Evolutionary conservation across 148 eudicot species (phyloP).

Genomic region (Pharnaceum exiguum): DNA sequence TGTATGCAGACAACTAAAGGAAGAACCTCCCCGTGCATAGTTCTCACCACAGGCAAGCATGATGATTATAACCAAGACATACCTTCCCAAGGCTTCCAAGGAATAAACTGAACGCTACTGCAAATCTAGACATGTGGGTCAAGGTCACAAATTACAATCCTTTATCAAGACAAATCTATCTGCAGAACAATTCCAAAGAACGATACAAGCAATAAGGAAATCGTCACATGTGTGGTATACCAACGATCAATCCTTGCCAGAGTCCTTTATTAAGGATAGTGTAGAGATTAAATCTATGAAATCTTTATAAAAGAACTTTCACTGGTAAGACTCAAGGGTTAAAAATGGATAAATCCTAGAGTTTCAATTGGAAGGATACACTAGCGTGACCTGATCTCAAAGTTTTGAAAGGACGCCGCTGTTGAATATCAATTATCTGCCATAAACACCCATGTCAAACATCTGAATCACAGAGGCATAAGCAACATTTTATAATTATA

Average conservation of each 20-base stretch:
- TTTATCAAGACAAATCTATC: too few species aligned
- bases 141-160: slow-evolving; percentile 23
- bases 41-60: too few species aligned
- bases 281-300: too few species aligned
- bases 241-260: too few species aligned
- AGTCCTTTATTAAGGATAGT: too few species aligned
- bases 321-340: neutral
- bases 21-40: too few species aligned
- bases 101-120: slow-evolving; percentile 88
- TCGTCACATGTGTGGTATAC: too few species aligned
- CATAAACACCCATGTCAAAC: slow-evolving; percentile 22
- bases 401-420: slow-evolving; percentile 77
- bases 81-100: slow-evolving; percentile 99
- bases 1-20: too few species aligned
- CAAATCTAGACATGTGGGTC: slow-evolving; percentile 59
- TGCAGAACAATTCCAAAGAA: neutral
- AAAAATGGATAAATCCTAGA: neutral
- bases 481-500: neutral
- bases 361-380: slow-evolving; percentile 58
- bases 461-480: slow-evolving; percentile 7
- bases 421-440: slow-evolving; percentile 83
- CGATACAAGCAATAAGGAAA: too few species aligned
- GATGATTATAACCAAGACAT: too few species aligned
- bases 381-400: slow-evolving; percentile 81
- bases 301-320: too few species aligned